Base-by-base conservation (phyloP, 345 rosid species). In the Citrus cavaleriei region DNA sequence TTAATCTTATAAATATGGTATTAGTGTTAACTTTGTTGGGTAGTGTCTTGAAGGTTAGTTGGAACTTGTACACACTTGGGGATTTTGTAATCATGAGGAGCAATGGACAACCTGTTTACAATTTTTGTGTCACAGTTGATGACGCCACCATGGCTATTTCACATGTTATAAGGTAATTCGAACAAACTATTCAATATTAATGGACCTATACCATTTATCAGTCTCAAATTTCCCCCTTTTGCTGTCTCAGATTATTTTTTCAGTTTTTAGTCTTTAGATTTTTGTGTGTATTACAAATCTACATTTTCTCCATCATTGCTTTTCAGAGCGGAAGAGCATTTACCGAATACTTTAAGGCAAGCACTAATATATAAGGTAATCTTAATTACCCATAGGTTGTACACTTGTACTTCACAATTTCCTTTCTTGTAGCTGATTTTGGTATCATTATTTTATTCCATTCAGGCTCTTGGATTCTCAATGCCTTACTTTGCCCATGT, bases 111-210 rank as follows among this genome's bases (percentile, higher is more conserved):
- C 98, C 98, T 69, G 97, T 93, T 72, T 95, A 93, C 91, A 95
- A 93, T 84, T 95, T 92, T 82, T 93, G 98, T 85, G 98, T 94
- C 68, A 91, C 97, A 2, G 94, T 94, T n/a, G 98, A 94, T 88
- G 98, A 94, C 85, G 93, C 98, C 73, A 86, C 94, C 81, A 94
- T 92, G 98, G 94, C 98, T 77, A 94, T 94, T 70, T 92, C 98
- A 60, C 98, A 95, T 88, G 98, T 93, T 80, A 91, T 95, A 81
- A 92, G 98, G 98, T 95, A 79, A 78, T 73, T 75, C 27, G n/a
- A 74, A 18, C 65, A 37, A 27, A 70, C 75, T 46, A 69, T 34
- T 70, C 14, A 30, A 69, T 77, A 69, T 66, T 65, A 78, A 30
- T 54, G 13, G n/a, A 12, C 30, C 30, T 38, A 38, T 18, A 10